These are phyloP conservation scores for Oropetium thomaeum DNA, from an alignment of 176 grass and related monocot genomes.

Conservation along the genomic window DNA sequence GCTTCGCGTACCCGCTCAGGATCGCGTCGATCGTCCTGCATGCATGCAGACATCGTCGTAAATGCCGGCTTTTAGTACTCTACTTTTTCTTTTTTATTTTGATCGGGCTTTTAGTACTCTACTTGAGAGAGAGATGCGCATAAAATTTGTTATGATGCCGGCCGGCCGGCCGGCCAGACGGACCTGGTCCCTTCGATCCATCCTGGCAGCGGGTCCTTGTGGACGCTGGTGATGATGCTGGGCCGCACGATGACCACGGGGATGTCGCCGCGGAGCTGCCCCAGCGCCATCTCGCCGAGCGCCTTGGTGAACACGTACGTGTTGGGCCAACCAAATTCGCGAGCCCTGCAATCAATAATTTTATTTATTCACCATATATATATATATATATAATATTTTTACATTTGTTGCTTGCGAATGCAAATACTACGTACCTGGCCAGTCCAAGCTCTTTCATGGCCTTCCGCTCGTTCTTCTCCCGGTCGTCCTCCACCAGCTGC, in stretches of 20 bases:
- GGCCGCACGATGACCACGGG: conserved; percentile 61
- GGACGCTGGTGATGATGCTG: conserved; percentile 79
- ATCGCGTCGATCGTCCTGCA: conserved; percentile 55
- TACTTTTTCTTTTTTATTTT: no score
- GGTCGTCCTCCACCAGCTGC: conserved; percentile 24
- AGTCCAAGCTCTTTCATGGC: conserved; percentile 82
- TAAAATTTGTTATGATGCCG: no score
- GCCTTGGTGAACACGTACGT: conserved; percentile 97
- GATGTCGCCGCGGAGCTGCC: conserved; percentile 20
- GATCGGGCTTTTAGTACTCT: no score
- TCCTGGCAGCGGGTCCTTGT: conserved; percentile 61
- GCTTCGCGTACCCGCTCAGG: conserved; percentile 65
- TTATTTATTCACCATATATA: no score
- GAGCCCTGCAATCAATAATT: conserved; percentile 38
- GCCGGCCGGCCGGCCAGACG: no score
- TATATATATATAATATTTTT: no score
- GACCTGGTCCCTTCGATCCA: conserved; percentile 80
- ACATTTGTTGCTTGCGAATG: no score
- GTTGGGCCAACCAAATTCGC: conserved; percentile 82
- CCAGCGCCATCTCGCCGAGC: conserved; percentile 78
- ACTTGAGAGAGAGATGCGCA: no score
- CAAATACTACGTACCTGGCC: conserved; percentile 33
- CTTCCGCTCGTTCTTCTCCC: conserved; percentile 43
- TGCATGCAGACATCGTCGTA: background rate
- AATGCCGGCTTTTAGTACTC: no score